phyloP scores from a whole-genome alignment of 441 rosid genomes.

The Francoa sonchifolia region DNA sequence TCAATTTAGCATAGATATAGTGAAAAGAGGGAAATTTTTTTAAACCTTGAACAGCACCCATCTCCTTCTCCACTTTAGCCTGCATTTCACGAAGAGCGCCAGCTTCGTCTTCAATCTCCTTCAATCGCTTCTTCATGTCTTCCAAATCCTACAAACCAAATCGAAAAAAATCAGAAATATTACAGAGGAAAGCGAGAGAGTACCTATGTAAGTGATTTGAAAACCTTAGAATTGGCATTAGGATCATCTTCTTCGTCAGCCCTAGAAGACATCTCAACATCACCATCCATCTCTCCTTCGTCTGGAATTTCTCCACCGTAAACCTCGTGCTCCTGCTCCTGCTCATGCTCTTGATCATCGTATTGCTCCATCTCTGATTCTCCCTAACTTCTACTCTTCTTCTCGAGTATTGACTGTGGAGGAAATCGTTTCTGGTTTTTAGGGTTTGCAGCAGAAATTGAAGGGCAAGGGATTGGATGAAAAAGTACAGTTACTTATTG shows the following conservation, averaged over 20 bases:
- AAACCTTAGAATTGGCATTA: conserved; percentile 45
- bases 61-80: conserved; percentile 77
- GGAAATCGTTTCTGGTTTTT: too few species aligned
- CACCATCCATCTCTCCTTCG: conserved; percentile 53
- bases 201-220: neutral
- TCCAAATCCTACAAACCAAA: conserved; percentile 39
- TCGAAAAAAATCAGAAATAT: neutral
- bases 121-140: conserved; percentile 63
- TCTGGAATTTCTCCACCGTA: conserved; percentile 71
- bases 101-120: conserved; percentile 71
- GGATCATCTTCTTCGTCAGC: conserved; percentile 36
- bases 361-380: conserved; percentile 34
- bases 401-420: too few species aligned
- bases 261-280: conserved; percentile 25
- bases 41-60: conserved; percentile 63
- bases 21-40: neutral
- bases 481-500: too few species aligned
- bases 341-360: too few species aligned
- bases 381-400: neutral
- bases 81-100: conserved; percentile 77
- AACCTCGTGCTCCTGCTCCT: conserved; percentile 62
- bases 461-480: too few species aligned
- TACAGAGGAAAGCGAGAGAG: conserved; percentile 1
- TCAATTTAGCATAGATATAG: neutral
- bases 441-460: too few species aligned